Percentiles rank a stretch among this genome's conserved stretches.
Conservation (phyloP, 2,329 filamentous ascomycete genomes). For the Ceratocystis papillata region DNA sequence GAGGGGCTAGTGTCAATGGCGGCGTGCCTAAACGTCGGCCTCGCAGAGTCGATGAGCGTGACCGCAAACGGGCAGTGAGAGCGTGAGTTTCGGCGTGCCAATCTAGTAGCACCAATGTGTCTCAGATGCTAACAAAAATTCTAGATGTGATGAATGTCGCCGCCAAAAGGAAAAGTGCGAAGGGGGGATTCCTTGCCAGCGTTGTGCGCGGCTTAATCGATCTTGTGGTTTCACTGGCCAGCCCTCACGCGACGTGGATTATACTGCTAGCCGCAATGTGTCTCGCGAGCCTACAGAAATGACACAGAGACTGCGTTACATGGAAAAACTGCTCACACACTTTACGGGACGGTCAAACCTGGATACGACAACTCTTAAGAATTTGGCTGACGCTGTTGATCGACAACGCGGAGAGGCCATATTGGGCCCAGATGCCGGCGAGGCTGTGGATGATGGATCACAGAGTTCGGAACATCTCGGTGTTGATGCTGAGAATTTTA, state of each 20-base stretch:
- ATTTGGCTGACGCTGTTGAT: constrained; percentile 36
- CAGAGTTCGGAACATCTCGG: constrained; percentile 27
- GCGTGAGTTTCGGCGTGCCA: constrained; percentile 25
- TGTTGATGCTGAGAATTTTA: constrained; percentile 34
- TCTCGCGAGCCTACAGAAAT: constrained; percentile 25
- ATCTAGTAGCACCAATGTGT: not conserved
- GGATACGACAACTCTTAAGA: constrained; percentile 35
- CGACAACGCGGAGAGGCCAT: constrained; percentile 26
- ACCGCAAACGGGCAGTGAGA: constrained; percentile 29
- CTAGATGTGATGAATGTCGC: constrained; percentile 44
- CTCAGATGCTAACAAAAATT: not conserved
- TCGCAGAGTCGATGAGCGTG: constrained; percentile 28
- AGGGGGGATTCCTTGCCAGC: constrained; percentile 43
- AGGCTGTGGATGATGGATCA: constrained; percentile 18
- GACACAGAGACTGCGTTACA: constrained; percentile 27
- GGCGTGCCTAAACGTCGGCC: constrained; percentile 26
- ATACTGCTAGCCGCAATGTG: constrained; percentile 5
- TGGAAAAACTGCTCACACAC: constrained; percentile 41
- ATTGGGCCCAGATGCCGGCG: constrained; percentile 12
- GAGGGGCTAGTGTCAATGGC: constrained; percentile 9
- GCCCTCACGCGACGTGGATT: constrained; percentile 16
- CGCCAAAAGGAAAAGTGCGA: constrained; percentile 48
- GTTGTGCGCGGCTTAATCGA: constrained; percentile 42
- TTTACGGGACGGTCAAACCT: constrained; percentile 38
- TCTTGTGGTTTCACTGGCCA: constrained; percentile 40